These are phyloP conservation scores for Heterobasidion annosum DNA, from an alignment of 1,284 basidiomycete species.

Conservation along the genomic window DNA sequence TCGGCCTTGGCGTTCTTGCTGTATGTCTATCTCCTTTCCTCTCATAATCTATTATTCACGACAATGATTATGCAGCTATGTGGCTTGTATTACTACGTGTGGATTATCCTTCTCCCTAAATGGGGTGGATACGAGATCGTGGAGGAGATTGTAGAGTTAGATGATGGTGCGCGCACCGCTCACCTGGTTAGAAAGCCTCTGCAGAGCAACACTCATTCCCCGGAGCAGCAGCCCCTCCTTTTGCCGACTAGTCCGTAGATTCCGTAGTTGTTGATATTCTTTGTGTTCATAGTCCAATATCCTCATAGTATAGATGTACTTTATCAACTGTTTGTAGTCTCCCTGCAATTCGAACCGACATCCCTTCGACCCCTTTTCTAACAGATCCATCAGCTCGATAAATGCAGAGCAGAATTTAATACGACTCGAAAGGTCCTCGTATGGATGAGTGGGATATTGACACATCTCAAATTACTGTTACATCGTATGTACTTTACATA, in stretches of 20 bases:
- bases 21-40: conserved; percentile 1
- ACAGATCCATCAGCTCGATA: too few species aligned
- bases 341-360: too few species aligned
- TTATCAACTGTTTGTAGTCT: background rate
- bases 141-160: conserved; percentile 18
- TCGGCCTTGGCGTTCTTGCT: conserved; percentile 18
- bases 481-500: too few species aligned
- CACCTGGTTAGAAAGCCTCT: conserved; percentile 13
- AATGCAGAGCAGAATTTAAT: too few species aligned
- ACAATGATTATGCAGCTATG: conserved; percentile 11
- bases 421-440: too few species aligned
- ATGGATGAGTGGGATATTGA: too few species aligned
- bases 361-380: too few species aligned
- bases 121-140: conserved; percentile 22
- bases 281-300: too few species aligned
- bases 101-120: conserved; percentile 22
- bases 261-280: too few species aligned
- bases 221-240: conserved; percentile 3
- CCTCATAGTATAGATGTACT: background rate
- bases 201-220: background rate
- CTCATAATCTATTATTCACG: background rate
- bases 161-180: conserved; percentile 18
- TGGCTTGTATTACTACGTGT: conserved; percentile 24
- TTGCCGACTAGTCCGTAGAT: too few species aligned
- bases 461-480: too few species aligned